Evolutionary conservation across 495 filamentous ascomycete genomes (phyloP).

Genomic region (Podospora appendiculata): DNA sequence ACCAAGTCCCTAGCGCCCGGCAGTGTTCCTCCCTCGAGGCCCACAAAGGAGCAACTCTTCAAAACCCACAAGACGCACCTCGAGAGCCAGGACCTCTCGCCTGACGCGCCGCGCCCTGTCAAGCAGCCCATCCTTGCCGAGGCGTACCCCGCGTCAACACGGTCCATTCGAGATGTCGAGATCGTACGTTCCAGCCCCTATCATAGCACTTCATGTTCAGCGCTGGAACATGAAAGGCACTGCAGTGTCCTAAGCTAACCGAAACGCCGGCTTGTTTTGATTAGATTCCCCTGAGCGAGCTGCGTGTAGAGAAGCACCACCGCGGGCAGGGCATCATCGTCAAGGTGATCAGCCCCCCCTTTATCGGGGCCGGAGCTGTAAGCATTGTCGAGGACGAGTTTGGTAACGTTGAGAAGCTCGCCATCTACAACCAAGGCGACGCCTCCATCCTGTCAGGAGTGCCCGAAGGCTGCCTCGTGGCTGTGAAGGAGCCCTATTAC

Average conservation of each 20-base stretch:
- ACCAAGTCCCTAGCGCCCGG: conserved; percentile 1
- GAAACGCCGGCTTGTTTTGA: too few species aligned
- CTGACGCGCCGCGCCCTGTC: conserved; percentile 20
- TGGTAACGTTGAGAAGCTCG: conserved; percentile 34
- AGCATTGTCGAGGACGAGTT: conserved; percentile 45
- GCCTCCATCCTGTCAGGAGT: conserved; percentile 26
- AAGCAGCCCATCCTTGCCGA: conserved; percentile 24
- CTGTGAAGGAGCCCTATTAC: conserved; percentile 49
- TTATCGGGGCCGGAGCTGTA: conserved; percentile 33
- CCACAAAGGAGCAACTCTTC: conserved; percentile 20
- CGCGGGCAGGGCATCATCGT: conserved; percentile 37
- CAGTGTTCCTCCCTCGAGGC: conserved; percentile 7
- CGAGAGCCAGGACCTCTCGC: conserved; percentile 18
- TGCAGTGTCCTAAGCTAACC: background rate
- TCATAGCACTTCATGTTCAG: background rate
- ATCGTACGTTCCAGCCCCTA: conserved; percentile 13
- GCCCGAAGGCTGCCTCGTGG: conserved; percentile 26
- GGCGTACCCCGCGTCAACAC: conserved; percentile 25
- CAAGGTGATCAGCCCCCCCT: conserved; percentile 31
- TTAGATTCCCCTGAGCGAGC: conserved; percentile 24
- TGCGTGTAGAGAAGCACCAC: conserved; percentile 45
- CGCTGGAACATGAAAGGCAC: background rate
- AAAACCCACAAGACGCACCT: conserved; percentile 24
- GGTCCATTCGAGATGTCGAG: conserved; percentile 25
- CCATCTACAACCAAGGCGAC: conserved; percentile 38